Base-by-base conservation (phyloP, 192 early-diverging fungal genomes). In the Coemansia sp. region DNA sequence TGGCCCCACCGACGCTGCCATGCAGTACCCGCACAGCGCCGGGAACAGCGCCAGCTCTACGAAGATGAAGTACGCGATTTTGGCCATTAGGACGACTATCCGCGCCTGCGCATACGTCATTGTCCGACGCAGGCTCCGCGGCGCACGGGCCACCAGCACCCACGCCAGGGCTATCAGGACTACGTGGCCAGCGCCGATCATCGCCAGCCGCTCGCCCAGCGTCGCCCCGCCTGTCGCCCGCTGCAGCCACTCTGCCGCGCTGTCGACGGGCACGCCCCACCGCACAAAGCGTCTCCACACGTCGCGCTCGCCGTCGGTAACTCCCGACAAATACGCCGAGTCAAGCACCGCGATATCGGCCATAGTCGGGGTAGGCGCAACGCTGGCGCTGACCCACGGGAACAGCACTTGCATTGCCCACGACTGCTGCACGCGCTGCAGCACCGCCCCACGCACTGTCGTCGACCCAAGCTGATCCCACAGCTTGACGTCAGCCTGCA, bases 11-110 rank as follows among this genome's bases (percentile, higher is more conserved):
- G 90, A 90, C 5, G 93, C n/a, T 42, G 91, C 94, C 44, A 99
- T 75, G 50, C 96, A 84, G 45, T 93, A 72, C 7, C 97, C 97
- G 69, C 95, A 98, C 46, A 92, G 84, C 3, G 90, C 78, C 5
- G 97, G 97, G 74, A 98, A 98, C 51, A 90, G 63, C 15, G 89
- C 82, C 25, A 99, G 88, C 81, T 99, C 97, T 42, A 97, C 88
- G 3, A 85, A 75, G 29, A 98, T 86, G 74, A 99, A 97, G 64
- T 94, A 90, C 1, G 89, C 75, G 14, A 99, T 84, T 80, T 90
- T 86, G 68, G 73, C 66, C 82, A 84, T 85, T 10, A 70, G 57
- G 41, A 82, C 45, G 3, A 72, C 37, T 62, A 68, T 67, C 5
- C 71, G 72, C 29, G 87, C 84, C 67, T 63, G 44, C 32, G 41